Evolutionary conservation across 2,329 filamentous ascomycete genomes (phyloP), one percentile per base, ranked within the genome.

Genomic region (Diaporthe ilicicola): DNA sequence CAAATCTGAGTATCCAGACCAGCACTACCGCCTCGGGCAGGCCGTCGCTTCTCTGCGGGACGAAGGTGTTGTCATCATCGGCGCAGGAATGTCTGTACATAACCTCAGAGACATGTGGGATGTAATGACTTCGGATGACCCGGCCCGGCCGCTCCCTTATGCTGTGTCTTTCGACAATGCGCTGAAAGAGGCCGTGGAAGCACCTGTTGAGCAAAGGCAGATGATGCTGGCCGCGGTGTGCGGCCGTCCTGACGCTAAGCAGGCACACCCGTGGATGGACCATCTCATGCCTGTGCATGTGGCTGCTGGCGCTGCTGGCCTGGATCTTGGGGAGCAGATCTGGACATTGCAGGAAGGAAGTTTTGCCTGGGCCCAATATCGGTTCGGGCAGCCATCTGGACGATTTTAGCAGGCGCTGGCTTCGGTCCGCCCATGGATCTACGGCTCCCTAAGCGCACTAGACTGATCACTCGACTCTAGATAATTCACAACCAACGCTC

Each of bases 31-130:
- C 3, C 86, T 94, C 2, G 93, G 93, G 1, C 84, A 88, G 70
- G 92, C 92, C 1, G 83, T 94, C 2, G 82, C 88, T 10, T 80
- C 85, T n/a, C 85, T 94, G 1, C 87, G 93, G 19, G 89, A 92
- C 19, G 87, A 93, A 67, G 88, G 88, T 22, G 85, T 94, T 65
- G 84, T 92, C 61, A 90, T 94, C 71, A 88, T 94, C 55, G 88
- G 88, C 29, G 91, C 91, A 0, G 92, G 92, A 13, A 94, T 94
- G 91, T 91, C 91, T 0, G 92, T 93, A 27, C 91, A 93, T 75
- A 93, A 93, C 74, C 82, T 93, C 44, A 84, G 88, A 1, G 88
- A 92, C 73, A 64, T 89, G 75, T 70, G 71, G 71, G 65, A 39
- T 22, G 81, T 81, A 2, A 71, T 68, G 75, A 79, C 81, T 17